These are phyloP conservation scores for Cadophora sp. DNA, from an alignment of 2,329 filamentous ascomycete species.

Conservation along the genomic window DNA sequence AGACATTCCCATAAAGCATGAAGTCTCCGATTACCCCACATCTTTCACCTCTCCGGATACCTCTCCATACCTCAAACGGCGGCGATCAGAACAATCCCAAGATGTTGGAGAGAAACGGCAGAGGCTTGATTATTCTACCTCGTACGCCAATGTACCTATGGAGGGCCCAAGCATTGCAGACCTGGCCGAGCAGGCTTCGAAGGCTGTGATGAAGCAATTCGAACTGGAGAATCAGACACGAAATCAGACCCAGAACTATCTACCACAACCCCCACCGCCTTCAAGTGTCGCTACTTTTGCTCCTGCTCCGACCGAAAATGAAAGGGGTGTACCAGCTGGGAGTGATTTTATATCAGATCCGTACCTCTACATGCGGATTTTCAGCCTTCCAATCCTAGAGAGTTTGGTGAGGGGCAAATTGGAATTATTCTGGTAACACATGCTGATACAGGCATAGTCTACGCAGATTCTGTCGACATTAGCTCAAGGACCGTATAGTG, in stretches of 20 bases:
- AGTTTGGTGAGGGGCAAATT: slow-evolving; percentile 56
- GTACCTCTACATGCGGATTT: slow-evolving; percentile 54
- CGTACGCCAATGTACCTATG: slow-evolving; percentile 1
- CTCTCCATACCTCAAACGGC: slow-evolving; percentile 27
- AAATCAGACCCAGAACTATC: neutral
- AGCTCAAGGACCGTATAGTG: slow-evolving; percentile 60
- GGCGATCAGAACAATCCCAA: slow-evolving; percentile 23
- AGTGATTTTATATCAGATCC: slow-evolving; percentile 37
- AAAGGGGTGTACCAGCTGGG: slow-evolving; percentile 14
- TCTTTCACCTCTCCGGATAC: slow-evolving; percentile 11
- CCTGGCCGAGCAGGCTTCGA: slow-evolving; percentile 18
- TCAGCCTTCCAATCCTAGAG: slow-evolving; percentile 66
- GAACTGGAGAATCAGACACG: neutral
- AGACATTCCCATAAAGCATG: slow-evolving; percentile 25
- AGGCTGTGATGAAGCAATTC: slow-evolving; percentile 20
- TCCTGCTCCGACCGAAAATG: neutral
- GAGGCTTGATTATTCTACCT: slow-evolving; percentile 15
- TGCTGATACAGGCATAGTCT: slow-evolving; percentile 49
- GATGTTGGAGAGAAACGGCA: slow-evolving; percentile 27
- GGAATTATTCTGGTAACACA: slow-evolving; percentile 5
- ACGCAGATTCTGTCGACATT: slow-evolving; percentile 64
- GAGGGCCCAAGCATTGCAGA: slow-evolving; percentile 10
- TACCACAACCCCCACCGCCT: slow-evolving; percentile 3
- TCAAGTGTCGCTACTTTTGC: neutral
- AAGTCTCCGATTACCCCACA: slow-evolving; percentile 16